Evolutionary conservation across 306 rosid species (phyloP), one percentile per base, ranked within the genome.

Genomic region (Prosopis cineraria): DNA sequence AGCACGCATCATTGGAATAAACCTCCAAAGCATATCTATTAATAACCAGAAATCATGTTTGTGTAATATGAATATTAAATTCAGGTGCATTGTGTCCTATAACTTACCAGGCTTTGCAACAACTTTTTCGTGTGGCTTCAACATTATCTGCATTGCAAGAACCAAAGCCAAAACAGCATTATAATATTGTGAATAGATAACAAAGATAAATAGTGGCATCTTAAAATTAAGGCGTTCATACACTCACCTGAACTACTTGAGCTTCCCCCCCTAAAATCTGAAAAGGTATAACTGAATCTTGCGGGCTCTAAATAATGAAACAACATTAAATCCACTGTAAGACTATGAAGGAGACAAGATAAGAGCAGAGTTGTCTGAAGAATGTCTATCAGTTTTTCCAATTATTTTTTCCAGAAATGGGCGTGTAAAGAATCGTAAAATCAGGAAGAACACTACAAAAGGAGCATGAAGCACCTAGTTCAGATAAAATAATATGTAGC

Each of bases 251-350:
- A 80, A 96, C 92, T 56, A 93, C 90, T 80, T 96, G 99, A 83
- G 97, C 96, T 90, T 93, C 99, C 58, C 97, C 97, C 16, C 99
- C 99, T 84, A 93, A 88, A 89, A 96, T 96, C 88, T 96, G 99
- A 83, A 96, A 96, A 50, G 99, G 88, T 79, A 71, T 90, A 73
- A 96, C 71, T 33, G 94, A 89, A 83, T 96, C 98, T 88, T 96
- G 93, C 2, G 90, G 99, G 50, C 98, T 96, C 99, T 96, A 84
- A 81, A 82, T 53, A 79, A 20, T 20, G 27, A 40, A 72, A 79
- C 59, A 68, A 66, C 74, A 81, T 25, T 33, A 83, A 68, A 63
- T 13, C 55, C 20, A 74, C 12, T 41, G 59, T 52, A 12, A 85
- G 79, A 80, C 62, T 76, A 77, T 30, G 48, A 36, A 65, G 50